phyloP scores from a whole-genome alignment of 306 rosid species.

The Morella rubra region DNA sequence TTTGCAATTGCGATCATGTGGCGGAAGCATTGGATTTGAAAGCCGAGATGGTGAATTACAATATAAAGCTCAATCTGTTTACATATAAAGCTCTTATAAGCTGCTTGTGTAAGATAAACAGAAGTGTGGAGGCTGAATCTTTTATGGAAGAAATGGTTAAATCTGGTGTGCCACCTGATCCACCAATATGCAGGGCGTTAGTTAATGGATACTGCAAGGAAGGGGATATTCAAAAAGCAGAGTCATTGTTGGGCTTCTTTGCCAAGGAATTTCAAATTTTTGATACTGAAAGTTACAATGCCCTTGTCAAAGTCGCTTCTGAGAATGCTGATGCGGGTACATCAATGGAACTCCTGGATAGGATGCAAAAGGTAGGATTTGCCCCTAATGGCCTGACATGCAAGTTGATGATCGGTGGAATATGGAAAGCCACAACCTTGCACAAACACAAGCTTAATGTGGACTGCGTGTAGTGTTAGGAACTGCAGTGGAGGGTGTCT shows the following conservation, averaged over 20 bases:
- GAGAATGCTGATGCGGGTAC: slow-evolving; percentile 55
- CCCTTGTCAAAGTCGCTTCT: slow-evolving; percentile 44
- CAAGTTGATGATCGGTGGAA: slow-evolving; percentile 57
- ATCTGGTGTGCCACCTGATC: slow-evolving; percentile 55
- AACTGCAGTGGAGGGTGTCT: neutral
- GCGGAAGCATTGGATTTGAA: slow-evolving; percentile 58
- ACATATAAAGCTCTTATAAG: slow-evolving; percentile 55
- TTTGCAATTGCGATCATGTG: slow-evolving; percentile 48
- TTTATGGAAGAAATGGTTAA: slow-evolving; percentile 64
- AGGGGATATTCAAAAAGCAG: slow-evolving; percentile 54
- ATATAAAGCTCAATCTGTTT: slow-evolving; percentile 38
- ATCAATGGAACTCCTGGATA: slow-evolving; percentile 73
- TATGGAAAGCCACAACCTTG: slow-evolving; percentile 47
- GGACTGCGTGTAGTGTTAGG: neutral
- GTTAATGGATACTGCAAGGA: slow-evolving; percentile 64
- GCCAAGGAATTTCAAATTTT: slow-evolving; percentile 60
- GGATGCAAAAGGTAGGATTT: slow-evolving; percentile 63
- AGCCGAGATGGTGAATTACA: slow-evolving; percentile 43
- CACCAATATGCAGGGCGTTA: slow-evolving; percentile 50
- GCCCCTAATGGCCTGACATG: slow-evolving; percentile 69
- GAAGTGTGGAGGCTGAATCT: slow-evolving; percentile 54
- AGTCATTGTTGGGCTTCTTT: slow-evolving; percentile 50
- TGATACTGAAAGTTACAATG: slow-evolving; percentile 73
- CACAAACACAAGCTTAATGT: slow-evolving; percentile 21
- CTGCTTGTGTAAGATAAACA: slow-evolving; percentile 47